Conservation (phyloP, 2,329 filamentous ascomycete genomes). For the Akanthomyces uredinophilus region DNA sequence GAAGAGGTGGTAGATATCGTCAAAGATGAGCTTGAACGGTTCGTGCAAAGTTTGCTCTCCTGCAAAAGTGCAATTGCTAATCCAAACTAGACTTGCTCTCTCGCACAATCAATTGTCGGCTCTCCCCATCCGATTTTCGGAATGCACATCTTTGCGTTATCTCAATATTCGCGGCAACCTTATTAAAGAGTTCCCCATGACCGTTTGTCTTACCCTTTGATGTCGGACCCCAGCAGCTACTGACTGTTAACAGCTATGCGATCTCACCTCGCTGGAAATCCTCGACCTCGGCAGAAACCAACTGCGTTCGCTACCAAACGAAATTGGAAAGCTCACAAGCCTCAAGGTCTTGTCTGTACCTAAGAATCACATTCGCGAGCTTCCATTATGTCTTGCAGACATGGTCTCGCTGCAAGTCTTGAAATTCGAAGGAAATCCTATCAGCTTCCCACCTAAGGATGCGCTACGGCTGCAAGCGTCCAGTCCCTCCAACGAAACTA, state of each 20-base stretch:
- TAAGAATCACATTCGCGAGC: constrained; percentile 78
- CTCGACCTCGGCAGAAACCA: constrained; percentile 88
- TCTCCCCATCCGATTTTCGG: constrained; percentile 66
- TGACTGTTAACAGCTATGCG: constrained; percentile 61
- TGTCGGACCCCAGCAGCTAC: constrained; percentile 13
- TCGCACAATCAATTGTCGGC: constrained; percentile 72
- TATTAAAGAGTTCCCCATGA: constrained; percentile 57
- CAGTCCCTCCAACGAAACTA: constrained; percentile 51
- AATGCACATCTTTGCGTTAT: constrained; percentile 73
- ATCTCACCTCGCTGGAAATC: constrained; percentile 82
- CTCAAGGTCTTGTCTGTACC: constrained; percentile 85
- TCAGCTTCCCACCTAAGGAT: constrained; percentile 72
- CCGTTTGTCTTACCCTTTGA: constrained; percentile 36
- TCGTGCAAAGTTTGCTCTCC: constrained; percentile 22
- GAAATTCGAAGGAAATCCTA: constrained; percentile 83
- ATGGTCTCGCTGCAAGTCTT: constrained; percentile 86
- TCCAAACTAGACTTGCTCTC: constrained; percentile 54
- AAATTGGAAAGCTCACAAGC: constrained; percentile 74
- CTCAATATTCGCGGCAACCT: constrained; percentile 75
- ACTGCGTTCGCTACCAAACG: constrained; percentile 69
- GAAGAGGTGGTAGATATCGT: constrained; percentile 72
- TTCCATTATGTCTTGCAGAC: constrained; percentile 79
- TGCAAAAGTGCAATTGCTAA: constrained; percentile 11
- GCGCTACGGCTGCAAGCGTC: constrained; percentile 55
- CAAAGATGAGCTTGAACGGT: constrained; percentile 69